Conservation (phyloP, 805 yeast species). For the Vanderwaltozyma yarrowii region DNA sequence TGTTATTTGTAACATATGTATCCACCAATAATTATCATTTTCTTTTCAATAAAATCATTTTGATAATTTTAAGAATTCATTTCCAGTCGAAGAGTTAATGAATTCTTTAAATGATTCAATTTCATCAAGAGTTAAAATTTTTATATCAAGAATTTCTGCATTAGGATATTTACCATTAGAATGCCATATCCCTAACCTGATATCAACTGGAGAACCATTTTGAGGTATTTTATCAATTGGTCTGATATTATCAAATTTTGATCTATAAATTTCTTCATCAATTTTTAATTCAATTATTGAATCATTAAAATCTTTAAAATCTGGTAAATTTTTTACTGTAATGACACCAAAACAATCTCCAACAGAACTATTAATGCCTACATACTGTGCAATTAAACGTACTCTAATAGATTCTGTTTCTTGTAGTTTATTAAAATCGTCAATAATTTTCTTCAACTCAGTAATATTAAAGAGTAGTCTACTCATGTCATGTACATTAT, state of each 20-base stretch:
- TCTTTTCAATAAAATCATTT: too few species aligned
- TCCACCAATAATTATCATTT: too few species aligned
- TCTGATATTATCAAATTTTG: background rate
- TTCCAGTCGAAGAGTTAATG: slow-evolving; percentile 1
- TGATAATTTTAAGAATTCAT: slow-evolving; percentile 1
- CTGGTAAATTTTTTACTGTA: background rate
- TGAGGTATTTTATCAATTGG: slow-evolving; percentile 1
- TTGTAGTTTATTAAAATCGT: too few species aligned
- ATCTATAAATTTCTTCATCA: background rate
- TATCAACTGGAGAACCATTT: slow-evolving; percentile 11
- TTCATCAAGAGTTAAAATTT: slow-evolving; percentile 2
- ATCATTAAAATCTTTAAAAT: background rate
- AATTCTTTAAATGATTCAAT: background rate
- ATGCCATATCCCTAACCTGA: slow-evolving; percentile 7
- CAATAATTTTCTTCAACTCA: too few species aligned
- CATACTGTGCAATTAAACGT: background rate
- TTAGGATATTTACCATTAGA: background rate
- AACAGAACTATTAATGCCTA: background rate
- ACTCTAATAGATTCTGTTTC: background rate
- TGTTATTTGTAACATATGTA: too few species aligned
- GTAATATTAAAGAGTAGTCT: too few species aligned
- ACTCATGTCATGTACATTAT: too few species aligned
- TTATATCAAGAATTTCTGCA: slow-evolving; percentile 12
- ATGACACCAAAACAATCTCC: background rate
- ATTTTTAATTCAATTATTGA: background rate